Base-by-base conservation (phyloP, 805 yeast genomes). In the Priceomyces castillae region DNA sequence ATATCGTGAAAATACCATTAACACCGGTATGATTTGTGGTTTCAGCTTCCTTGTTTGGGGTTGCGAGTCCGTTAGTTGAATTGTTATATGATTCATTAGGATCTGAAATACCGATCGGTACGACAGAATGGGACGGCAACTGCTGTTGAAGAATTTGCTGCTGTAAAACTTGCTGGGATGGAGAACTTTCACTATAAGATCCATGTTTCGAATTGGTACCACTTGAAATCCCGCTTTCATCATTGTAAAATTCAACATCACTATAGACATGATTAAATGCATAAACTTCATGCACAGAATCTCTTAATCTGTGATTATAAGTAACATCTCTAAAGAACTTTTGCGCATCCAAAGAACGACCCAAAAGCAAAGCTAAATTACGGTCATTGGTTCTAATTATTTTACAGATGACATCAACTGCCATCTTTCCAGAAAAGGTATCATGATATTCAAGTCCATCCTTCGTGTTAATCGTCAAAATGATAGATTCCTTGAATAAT, bases 321-420 rank as follows among this genome's bases (percentile, higher is more conserved):
- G 97, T 86, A 19, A 90, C 97, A 66, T 94, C 99, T 58, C 89
- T 96, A 64, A 94, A 90, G 44, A 89, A 80, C 61, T 87, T 87
- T 56, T 94, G 98, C 1, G 97, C 95, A 65, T 94, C 98, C 43
- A 94, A 69, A 0, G 97, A 83, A 50, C 99, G 75, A 22, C 98
- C 99, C 39, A 94, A 67, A 26, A 94, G 69, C 37, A 94, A 68
- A 0, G 98, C 98, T 54, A 94, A 67, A 53, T 90, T 90, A 46
- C 99, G 74, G 62, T 94, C 99, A 7, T 89, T 85, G 1, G 97
- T 92, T 52, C 95, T 74, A 40, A 92, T 83, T 41, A 94, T 86
- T 44, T 84, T 74, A 44, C 95, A 84, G 46, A 94, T 81, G n/a
- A 83, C 77, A 61, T 90, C 97, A 23, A 94, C 96, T 0, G 98